Percentiles rank a stretch among this genome's conserved stretches.
phyloP scores from a whole-genome alignment of 2,329 filamentous ascomycete species.

The Aspergillus proliferans region DNA sequence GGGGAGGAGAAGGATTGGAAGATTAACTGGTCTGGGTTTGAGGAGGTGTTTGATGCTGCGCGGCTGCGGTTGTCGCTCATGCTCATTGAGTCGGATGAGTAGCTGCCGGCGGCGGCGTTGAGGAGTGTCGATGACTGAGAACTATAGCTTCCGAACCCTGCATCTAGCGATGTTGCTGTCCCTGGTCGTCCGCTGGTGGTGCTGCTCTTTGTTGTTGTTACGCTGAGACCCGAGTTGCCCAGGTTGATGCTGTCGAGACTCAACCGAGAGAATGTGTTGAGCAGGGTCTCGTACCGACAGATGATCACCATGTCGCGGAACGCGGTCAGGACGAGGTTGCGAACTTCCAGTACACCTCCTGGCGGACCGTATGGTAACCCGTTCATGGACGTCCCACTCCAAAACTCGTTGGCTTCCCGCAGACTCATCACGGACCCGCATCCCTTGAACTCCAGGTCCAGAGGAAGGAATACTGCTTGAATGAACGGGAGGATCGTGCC shows the following conservation, averaged over 20 bases:
- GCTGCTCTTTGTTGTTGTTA: constrained; percentile 36
- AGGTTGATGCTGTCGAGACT: constrained; percentile 71
- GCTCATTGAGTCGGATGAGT: constrained; percentile 47
- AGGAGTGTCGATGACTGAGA: constrained; percentile 73
- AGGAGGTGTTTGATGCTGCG: constrained; percentile 77
- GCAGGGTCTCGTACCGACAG: constrained; percentile 80
- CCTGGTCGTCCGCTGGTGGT: constrained; percentile 53
- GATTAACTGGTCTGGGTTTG: constrained; percentile 39
- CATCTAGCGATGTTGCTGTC: constrained; percentile 71
- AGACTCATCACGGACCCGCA: constrained; percentile 69
- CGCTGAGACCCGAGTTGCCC: constrained; percentile 37
- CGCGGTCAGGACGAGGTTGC: constrained; percentile 77
- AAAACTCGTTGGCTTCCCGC: constrained; percentile 81
- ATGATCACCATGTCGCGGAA: constrained; percentile 87
- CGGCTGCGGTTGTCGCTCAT: constrained; percentile 56
- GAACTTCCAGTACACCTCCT: constrained; percentile 66
- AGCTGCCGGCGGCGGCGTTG: constrained; percentile 56
- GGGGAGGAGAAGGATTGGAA: constrained; percentile 39
- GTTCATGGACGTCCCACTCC: constrained; percentile 63
- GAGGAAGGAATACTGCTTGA: constrained; percentile 86
- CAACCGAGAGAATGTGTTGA: constrained; percentile 81
- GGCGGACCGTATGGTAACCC: constrained; percentile 31
- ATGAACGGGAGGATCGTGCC: constrained; percentile 86
- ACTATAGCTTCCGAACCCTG: constrained; percentile 69
- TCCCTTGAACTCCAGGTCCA: constrained; percentile 90